Conservation (phyloP, 768 basidiomycete genomes). For the Boletus eberwhitei region DNA sequence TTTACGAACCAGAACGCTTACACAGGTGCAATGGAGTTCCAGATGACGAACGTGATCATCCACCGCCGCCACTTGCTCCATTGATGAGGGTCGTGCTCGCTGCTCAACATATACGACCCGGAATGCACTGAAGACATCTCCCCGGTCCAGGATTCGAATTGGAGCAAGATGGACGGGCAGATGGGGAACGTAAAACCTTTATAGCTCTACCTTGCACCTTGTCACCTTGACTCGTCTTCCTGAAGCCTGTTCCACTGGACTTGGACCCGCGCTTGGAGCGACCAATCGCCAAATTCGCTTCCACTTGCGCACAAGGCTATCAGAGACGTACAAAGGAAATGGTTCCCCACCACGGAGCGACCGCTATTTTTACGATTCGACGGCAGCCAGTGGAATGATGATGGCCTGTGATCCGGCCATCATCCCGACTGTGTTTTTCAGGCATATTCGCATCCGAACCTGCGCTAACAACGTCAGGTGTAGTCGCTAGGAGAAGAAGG, state of each 20-base stretch:
- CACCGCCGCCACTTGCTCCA: constrained; percentile 30
- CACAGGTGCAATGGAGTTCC: constrained; percentile 31
- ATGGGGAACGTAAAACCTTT: constrained; percentile 7
- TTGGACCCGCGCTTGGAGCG: background rate
- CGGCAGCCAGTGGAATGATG: background rate
- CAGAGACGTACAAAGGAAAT: background rate
- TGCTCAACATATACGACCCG: constrained; percentile 10
- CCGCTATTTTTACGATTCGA: constrained; percentile 18
- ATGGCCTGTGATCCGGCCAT: background rate
- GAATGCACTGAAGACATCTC: constrained; percentile 21
- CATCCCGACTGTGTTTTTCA: background rate
- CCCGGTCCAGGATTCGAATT: background rate
- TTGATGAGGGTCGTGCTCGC: constrained; percentile 24
- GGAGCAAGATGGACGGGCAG: background rate
- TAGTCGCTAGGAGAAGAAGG: background rate
- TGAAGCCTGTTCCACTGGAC: background rate
- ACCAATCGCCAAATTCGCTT: constrained; percentile 22
- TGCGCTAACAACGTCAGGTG: background rate
- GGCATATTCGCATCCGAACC: background rate
- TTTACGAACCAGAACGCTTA: constrained; percentile 3
- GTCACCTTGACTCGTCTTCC: background rate
- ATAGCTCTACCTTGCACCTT: constrained; percentile 5
- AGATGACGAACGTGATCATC: constrained; percentile 27
- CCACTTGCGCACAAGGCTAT: background rate
- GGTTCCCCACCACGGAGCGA: background rate